These are phyloP conservation scores for Diddensiella transvaalensis DNA, from an alignment of 805 yeast genomes.

Conservation along the genomic window DNA sequence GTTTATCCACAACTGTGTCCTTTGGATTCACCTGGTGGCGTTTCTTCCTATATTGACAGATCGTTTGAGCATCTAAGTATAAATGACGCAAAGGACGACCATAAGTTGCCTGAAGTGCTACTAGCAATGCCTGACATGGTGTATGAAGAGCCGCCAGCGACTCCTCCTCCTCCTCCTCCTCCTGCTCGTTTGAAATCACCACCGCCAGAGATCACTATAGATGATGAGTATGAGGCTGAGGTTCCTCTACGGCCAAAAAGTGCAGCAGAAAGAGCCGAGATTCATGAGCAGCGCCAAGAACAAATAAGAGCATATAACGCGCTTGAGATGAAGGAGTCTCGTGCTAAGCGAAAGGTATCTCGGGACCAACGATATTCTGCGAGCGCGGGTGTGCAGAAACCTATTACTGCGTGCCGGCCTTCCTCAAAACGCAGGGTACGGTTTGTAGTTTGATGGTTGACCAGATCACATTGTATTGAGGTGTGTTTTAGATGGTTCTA, in stretches of 20 bases:
- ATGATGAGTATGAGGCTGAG: neutral
- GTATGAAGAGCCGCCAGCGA: too few relatives aligned
- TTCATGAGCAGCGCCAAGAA: neutral
- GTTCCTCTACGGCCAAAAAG: neutral
- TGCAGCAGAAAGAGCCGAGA: neutral
- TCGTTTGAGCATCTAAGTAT: too few relatives aligned
- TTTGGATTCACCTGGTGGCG: too few relatives aligned
- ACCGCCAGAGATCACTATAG: neutral
- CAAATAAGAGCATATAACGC: constrained; percentile 1
- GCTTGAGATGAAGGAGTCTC: neutral
- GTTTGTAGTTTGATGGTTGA: neutral
- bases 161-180: neutral
- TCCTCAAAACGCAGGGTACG: neutral
- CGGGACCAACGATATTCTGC: neutral
- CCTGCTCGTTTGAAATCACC: neutral
- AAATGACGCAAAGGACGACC: too few relatives aligned
- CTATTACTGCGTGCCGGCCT: neutral
- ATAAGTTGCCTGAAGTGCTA: too few relatives aligned
- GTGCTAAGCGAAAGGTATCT: neutral
- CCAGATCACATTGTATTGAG: too few relatives aligned
- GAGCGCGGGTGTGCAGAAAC: constrained; percentile 1
- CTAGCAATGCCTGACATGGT: too few relatives aligned
- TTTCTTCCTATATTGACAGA: too few relatives aligned
- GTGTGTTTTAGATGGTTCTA: too few relatives aligned
- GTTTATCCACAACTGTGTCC: too few relatives aligned